Conservation (phyloP, 192 early-diverging fungal species). For the Glomus cerebriforme region DNA sequence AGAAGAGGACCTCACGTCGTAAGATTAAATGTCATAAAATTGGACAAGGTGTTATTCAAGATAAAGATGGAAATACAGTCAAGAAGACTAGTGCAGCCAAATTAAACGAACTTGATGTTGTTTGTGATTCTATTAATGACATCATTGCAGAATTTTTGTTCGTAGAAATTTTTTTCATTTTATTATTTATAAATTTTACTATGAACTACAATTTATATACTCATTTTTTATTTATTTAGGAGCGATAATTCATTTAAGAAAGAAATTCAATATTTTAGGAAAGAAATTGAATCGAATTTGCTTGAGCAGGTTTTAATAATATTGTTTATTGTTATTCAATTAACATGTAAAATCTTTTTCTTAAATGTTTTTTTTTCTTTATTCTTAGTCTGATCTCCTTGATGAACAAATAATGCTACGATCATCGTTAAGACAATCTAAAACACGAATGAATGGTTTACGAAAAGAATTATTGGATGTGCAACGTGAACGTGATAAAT, state of each 20-base stretch:
- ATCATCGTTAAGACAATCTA: background rate
- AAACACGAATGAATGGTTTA: background rate
- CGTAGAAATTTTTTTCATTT: background rate
- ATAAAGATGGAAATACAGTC: no score
- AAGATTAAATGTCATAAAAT: no score
- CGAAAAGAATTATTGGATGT: slow-evolving; percentile 4
- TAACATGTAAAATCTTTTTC: background rate
- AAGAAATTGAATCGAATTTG: background rate
- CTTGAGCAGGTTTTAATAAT: background rate
- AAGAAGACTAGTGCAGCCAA: no score
- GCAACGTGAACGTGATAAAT: slow-evolving; percentile 14
- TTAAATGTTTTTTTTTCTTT: background rate
- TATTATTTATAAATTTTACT: background rate
- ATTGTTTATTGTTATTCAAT: background rate
- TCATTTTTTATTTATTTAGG: background rate
- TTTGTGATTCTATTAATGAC: background rate
- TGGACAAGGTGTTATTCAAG: no score
- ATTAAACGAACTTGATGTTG: background rate
- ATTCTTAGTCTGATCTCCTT: slow-evolving; percentile 3
- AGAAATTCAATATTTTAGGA: background rate
- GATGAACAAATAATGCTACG: slow-evolving; percentile 17
- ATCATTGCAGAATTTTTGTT: background rate
- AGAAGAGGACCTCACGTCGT: no score
- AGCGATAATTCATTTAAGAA: background rate
- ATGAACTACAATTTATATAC: background rate